A percentile compares a stretch with the other conserved stretches of the same genome.
Conservation (phyloP, 129 eudicot genomes). For the Logfia minima region DNA sequence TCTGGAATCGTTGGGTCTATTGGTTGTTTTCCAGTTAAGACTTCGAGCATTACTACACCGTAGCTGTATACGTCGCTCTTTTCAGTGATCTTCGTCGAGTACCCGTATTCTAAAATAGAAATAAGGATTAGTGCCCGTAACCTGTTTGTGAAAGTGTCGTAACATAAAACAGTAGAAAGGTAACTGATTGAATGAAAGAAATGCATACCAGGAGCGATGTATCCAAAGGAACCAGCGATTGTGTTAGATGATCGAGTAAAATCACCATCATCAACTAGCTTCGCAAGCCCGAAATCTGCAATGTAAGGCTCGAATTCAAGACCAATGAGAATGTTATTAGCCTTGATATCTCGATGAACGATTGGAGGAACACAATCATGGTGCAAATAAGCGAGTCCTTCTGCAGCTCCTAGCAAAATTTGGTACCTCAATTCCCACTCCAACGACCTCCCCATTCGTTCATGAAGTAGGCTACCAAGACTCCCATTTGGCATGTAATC, state of each 20-base stretch:
- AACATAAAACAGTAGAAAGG: neutral
- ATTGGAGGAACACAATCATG: slow-evolving; percentile 93
- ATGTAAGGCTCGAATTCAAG: slow-evolving; percentile 86
- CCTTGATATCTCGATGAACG: slow-evolving; percentile 88
- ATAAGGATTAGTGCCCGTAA: neutral
- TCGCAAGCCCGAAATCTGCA: slow-evolving; percentile 94
- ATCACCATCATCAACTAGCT: slow-evolving; percentile 86
- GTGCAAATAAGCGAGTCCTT: slow-evolving; percentile 80
- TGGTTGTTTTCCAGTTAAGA: slow-evolving; percentile 75
- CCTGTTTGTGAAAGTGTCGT: slow-evolving; percentile 7
- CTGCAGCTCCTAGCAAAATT: slow-evolving; percentile 76
- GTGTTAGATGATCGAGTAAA: slow-evolving; percentile 76
- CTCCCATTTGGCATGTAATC: slow-evolving; percentile 98
- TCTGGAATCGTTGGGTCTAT: slow-evolving; percentile 85
- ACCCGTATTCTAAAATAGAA: slow-evolving; percentile 65
- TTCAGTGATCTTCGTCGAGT: slow-evolving; percentile 82
- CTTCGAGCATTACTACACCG: slow-evolving; percentile 78
- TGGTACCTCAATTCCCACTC: slow-evolving; percentile 83
- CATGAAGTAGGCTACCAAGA: slow-evolving; percentile 76
- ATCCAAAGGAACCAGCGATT: slow-evolving; percentile 91
- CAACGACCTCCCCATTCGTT: slow-evolving; percentile 55
- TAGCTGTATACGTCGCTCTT: slow-evolving; percentile 91
- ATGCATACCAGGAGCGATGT: slow-evolving; percentile 85
- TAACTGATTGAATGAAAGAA: neutral
- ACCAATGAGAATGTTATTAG: slow-evolving; percentile 87